These are phyloP conservation scores for Pyrenula aspistea DNA, from an alignment of 495 filamentous ascomycete genomes.

Conservation along the genomic window DNA sequence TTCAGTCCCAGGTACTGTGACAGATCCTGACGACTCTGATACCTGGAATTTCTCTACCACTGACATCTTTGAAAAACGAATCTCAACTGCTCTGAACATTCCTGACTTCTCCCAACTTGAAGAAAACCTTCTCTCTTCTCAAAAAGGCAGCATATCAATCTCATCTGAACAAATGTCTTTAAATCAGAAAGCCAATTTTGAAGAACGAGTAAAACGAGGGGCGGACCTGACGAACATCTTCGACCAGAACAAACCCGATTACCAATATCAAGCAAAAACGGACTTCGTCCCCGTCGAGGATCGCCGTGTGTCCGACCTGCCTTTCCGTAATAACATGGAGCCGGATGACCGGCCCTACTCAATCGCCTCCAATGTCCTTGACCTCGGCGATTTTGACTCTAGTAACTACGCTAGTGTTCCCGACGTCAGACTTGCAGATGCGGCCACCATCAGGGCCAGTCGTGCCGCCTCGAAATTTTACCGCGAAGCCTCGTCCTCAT, in stretches of 20 bases:
- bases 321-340: conserved; percentile 26
- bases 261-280: conserved; percentile 35
- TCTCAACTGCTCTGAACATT: conserved; percentile 30
- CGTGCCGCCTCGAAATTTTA: conserved; percentile 25
- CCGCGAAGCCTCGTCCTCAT: conserved; percentile 21
- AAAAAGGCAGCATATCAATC: conserved; percentile 8
- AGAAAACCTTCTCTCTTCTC: conserved; percentile 21
- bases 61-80: conserved; percentile 61
- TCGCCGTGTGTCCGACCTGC: conserved; percentile 29
- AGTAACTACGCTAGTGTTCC: conserved; percentile 35
- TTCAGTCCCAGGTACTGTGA: conserved; percentile 25
- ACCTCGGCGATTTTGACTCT: conserved; percentile 34
- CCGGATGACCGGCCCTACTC: conserved; percentile 36
- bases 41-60: conserved; percentile 94
- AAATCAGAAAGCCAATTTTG: conserved; percentile 31
- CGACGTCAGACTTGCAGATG: conserved; percentile 35
- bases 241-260: conserved; percentile 30
- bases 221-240: conserved; percentile 36
- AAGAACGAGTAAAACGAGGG: conserved; percentile 35
- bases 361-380: conserved; percentile 35
- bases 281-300: conserved; percentile 30
- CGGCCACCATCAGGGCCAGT: conserved; percentile 38
- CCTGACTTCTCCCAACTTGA: conserved; percentile 32
- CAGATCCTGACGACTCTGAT: conserved; percentile 38
- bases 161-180: conserved; percentile 18